These are phyloP conservation scores for Pouteria campechiana DNA, from an alignment of 179 eudicot genomes.

Conservation along the genomic window DNA sequence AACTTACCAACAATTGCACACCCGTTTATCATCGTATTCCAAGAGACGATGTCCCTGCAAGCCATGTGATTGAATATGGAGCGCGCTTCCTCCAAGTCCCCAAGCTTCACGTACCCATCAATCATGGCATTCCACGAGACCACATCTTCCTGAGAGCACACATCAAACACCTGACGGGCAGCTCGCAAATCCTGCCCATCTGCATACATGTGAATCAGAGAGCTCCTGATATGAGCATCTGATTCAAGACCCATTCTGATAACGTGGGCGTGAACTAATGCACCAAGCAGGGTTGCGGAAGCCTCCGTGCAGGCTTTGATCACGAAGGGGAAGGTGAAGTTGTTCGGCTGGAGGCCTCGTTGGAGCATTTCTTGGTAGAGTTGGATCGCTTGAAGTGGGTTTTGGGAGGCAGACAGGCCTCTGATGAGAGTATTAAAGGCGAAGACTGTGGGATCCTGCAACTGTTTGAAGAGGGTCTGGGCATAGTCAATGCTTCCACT, in stretches of 20 bases:
- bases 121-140: conserved; percentile 27
- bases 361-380: conserved; percentile 13
- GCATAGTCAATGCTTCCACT: conserved; percentile 19
- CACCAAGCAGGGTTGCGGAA: conserved; percentile 4
- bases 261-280: conserved; percentile 18
- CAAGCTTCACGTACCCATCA: conserved; percentile 22
- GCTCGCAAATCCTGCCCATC: conserved; percentile 9
- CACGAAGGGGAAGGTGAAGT: conserved; percentile 23
- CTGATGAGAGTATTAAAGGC: conserved; percentile 24
- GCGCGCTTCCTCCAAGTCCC: conserved; percentile 17
- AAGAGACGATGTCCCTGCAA: conserved; percentile 18
- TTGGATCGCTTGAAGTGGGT: conserved; percentile 11
- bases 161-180: conserved; percentile 17
- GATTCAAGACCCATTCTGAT: conserved; percentile 19
- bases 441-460: conserved; percentile 14
- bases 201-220: conserved; percentile 24
- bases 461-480: conserved; percentile 14
- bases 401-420: conserved; percentile 12
- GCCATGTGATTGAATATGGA: conserved; percentile 17
- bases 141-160: conserved; percentile 9
- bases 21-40: conserved; percentile 29
- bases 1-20: conserved; percentile 16
- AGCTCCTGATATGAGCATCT: conserved; percentile 18
- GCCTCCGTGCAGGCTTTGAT: conserved; percentile 16
- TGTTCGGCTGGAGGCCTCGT: conserved; percentile 15